Percentiles rank a stretch among this genome's conserved stretches.
phyloP scores from a whole-genome alignment of 2,329 filamentous ascomycete species.

The Whalleya microplaca region DNA sequence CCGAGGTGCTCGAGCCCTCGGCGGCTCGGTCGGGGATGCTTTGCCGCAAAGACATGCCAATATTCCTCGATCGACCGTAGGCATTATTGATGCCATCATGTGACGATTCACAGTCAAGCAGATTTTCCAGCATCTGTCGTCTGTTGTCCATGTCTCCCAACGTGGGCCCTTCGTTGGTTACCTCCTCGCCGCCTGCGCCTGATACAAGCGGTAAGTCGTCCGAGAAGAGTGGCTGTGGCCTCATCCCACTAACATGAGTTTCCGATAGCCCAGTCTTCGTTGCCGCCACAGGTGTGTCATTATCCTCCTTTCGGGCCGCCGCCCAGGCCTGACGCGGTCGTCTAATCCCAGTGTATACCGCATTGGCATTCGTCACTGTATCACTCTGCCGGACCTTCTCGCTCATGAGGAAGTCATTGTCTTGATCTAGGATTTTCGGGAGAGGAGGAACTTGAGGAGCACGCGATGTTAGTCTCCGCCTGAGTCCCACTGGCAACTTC shows the following conservation, averaged over 20 bases:
- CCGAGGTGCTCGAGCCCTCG: neutral
- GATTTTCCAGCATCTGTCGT: conserved; percentile 14
- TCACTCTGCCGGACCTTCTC: conserved; percentile 29
- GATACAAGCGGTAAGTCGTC: conserved; percentile 14
- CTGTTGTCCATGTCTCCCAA: conserved; percentile 2
- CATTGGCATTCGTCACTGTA: neutral
- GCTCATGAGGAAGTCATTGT: conserved; percentile 33
- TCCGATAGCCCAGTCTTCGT: neutral
- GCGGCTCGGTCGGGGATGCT: neutral
- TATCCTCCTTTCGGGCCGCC: neutral
- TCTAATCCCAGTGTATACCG: neutral
- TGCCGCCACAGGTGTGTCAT: neutral
- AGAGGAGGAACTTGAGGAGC: conserved; percentile 9
- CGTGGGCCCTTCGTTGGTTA: neutral
- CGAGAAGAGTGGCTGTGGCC: conserved; percentile 13
- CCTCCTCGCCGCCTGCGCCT: neutral
- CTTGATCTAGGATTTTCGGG: conserved; percentile 29
- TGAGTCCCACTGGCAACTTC: neutral
- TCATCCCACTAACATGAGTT: neutral
- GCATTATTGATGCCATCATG: neutral
- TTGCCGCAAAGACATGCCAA: neutral
- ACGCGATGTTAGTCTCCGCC: neutral
- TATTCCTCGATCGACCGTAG: neutral
- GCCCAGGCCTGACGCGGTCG: neutral
- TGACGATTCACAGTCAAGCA: conserved; percentile 7